These are phyloP conservation scores for Penicillium egyptiacum DNA, from an alignment of 495 filamentous ascomycete species.

Conservation along the genomic window DNA sequence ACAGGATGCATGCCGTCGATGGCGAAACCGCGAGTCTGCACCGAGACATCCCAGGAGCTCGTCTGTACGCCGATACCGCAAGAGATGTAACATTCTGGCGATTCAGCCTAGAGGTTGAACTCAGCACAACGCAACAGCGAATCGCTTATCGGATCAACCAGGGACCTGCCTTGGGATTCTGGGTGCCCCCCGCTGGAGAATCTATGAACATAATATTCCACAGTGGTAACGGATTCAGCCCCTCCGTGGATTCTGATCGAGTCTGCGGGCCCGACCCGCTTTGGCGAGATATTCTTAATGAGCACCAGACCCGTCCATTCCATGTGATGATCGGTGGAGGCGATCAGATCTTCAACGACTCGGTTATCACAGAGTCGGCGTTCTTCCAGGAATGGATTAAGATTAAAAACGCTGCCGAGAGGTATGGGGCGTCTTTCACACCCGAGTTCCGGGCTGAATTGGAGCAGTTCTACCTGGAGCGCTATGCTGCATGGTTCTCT, in stretches of 20 bases:
- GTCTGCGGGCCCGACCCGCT: slow-evolving; percentile 93
- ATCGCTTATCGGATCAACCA: slow-evolving; percentile 95
- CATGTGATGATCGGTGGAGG: slow-evolving; percentile 98
- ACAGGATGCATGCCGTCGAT: slow-evolving; percentile 50
- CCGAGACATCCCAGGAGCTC: slow-evolving; percentile 74
- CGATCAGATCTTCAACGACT: slow-evolving; percentile 96
- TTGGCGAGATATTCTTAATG: slow-evolving; percentile 94
- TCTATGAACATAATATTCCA: slow-evolving; percentile 99
- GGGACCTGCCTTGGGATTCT: slow-evolving; percentile 86
- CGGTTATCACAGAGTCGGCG: slow-evolving; percentile 66
- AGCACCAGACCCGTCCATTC: slow-evolving; percentile 88
- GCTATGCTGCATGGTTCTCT: slow-evolving; percentile 90
- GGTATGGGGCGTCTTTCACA: slow-evolving; percentile 71
- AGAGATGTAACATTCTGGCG: slow-evolving; percentile 93
- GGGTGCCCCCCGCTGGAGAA: slow-evolving; percentile 84
- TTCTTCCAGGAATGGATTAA: slow-evolving; percentile 80
- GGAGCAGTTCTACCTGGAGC: slow-evolving; percentile 80
- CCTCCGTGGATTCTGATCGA: slow-evolving; percentile 70
- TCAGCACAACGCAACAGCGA: slow-evolving; percentile 69
- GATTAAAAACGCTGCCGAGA: slow-evolving; percentile 76
- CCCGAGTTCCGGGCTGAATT: slow-evolving; percentile 79
- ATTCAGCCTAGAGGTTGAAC: slow-evolving; percentile 91
- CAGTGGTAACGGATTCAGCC: slow-evolving; percentile 93
- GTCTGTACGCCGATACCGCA: slow-evolving; percentile 81
- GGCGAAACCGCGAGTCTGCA: slow-evolving; percentile 75